Evolutionary conservation across 208 protist genomes (phyloP), one percentile per base, ranked within the genome.

Genomic region (Kentomonas sorsogonicus): DNA sequence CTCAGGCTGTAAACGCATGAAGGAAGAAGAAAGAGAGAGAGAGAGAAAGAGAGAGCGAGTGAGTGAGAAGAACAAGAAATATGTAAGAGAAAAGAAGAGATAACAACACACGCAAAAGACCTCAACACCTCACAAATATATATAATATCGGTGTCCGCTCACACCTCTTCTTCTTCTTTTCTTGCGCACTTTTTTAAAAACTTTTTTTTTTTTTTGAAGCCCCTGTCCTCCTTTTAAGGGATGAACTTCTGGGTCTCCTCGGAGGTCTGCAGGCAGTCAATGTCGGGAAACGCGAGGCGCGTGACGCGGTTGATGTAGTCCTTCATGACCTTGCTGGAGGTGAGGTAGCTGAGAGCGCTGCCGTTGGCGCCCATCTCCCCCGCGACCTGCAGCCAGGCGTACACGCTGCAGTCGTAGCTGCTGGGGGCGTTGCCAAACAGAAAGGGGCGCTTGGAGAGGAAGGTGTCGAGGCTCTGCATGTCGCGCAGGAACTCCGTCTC

Each of bases 371-470:
- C 74, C 40, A 89, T 65, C 62, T 77, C 72, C 10, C 51, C 36
- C 15, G 70, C 71, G 13, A 89, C 67, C 39, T 84, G 78, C 64
- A 90, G 64, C 70, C 77, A 85, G 15, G 72, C 83, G 63, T 83
- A 90, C 13, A 81, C 44, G 41, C 70, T 67, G 61, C 75, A 81
- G 63, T 90, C 83, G 62, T 84, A 86, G n/a, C 67, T 77, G n/a
- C 70, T 77, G 13, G 79, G 78, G 0, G 18, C 45, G 20, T 70
- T 52, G 27, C 83, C 83, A 38, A 85, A 77, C 16, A 85, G 51
- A 56, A 84, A 90, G 10, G 63, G 58, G 23, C 55, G 40, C 23
- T 69, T 54, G 23, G 50, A 26, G 2, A 86, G 48, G 29, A 86
- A 69, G 16, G 64, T 52, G 54, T 90, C 83, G 0, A 90, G 53